These are phyloP conservation scores for Tillandsia leiboldiana DNA, from an alignment of 176 grass and related monocot species.

Conservation along the genomic window DNA sequence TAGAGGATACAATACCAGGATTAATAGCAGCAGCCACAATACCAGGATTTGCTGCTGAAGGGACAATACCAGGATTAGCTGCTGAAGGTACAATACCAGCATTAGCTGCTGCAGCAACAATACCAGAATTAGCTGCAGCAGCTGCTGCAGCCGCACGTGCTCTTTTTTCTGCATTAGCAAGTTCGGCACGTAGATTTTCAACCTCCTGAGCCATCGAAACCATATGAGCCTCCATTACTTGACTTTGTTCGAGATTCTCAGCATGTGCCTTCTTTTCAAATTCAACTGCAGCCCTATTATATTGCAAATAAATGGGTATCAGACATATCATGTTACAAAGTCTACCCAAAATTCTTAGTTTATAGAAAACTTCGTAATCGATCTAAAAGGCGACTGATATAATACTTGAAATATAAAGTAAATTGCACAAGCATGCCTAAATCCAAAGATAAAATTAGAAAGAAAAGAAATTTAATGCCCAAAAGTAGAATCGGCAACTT, in stretches of 20 bases:
- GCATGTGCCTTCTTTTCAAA: conserved; percentile 95
- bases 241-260: conserved; percentile 80
- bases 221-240: conserved; percentile 75
- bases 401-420: too few species aligned
- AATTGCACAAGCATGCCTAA: too few species aligned
- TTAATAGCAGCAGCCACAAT: too few species aligned
- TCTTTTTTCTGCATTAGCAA: conserved; percentile 63
- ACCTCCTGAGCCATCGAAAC: conserved; percentile 62
- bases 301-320: neutral
- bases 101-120: too few species aligned
- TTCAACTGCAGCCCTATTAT: conserved; percentile 65
- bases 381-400: neutral
- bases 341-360: too few species aligned
- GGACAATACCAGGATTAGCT: too few species aligned
- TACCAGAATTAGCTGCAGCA: neutral
- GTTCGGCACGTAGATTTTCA: conserved; percentile 67
- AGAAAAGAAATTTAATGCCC: too few species aligned
- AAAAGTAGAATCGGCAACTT: too few species aligned
- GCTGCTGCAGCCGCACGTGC: conserved; percentile 28
- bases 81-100: too few species aligned
- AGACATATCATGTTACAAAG: conserved; percentile 6
- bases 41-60: too few species aligned
- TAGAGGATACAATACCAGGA: too few species aligned
- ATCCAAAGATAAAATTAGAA: too few species aligned
- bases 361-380: neutral